Evolutionary conservation across 2,329 filamentous ascomycete species (phyloP).

Genomic region (Calycina herbarum): DNA sequence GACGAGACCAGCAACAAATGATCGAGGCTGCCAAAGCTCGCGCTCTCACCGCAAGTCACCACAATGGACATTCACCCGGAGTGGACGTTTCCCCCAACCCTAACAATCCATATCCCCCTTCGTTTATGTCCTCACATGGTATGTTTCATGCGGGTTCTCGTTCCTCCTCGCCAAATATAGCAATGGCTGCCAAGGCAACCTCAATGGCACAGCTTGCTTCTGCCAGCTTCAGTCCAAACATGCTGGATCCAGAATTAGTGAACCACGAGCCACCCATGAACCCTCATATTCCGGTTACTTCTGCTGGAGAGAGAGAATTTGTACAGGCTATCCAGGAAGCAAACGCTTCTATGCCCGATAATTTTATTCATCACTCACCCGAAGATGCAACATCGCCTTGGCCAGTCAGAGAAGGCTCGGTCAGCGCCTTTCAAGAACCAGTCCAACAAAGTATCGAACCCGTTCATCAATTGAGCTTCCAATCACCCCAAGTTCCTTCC

Average conservation of each 20-base stretch:
- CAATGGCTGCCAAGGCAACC: constrained; percentile 30
- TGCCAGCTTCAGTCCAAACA: constrained; percentile 34
- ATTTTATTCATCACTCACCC: constrained; percentile 21
- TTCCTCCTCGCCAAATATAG: constrained; percentile 31
- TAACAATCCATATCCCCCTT: not conserved
- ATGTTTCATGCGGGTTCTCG: constrained; percentile 22
- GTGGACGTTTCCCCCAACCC: not conserved
- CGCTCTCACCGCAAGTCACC: not conserved
- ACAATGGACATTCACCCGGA: not conserved
- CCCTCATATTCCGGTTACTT: not conserved
- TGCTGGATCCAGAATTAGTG: constrained; percentile 35
- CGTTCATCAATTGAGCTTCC: constrained; percentile 21
- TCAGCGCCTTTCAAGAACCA: constrained; percentile 27
- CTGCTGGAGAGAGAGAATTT: constrained; percentile 9
- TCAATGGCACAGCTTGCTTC: constrained; percentile 32
- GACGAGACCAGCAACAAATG: constrained; percentile 3
- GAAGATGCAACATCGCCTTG: constrained; percentile 30
- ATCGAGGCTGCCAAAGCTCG: constrained; percentile 1
- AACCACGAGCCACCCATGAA: constrained; percentile 6
- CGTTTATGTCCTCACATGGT: not conserved
- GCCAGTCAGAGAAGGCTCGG: constrained; percentile 32
- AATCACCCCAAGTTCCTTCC: constrained; percentile 26
- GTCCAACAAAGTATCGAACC: constrained; percentile 20
- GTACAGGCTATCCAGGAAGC: constrained; percentile 20
- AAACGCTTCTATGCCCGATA: constrained; percentile 27